phyloP scores from a whole-genome alignment of 495 filamentous ascomycete genomes.

The Aspergillus funiculosus region DNA sequence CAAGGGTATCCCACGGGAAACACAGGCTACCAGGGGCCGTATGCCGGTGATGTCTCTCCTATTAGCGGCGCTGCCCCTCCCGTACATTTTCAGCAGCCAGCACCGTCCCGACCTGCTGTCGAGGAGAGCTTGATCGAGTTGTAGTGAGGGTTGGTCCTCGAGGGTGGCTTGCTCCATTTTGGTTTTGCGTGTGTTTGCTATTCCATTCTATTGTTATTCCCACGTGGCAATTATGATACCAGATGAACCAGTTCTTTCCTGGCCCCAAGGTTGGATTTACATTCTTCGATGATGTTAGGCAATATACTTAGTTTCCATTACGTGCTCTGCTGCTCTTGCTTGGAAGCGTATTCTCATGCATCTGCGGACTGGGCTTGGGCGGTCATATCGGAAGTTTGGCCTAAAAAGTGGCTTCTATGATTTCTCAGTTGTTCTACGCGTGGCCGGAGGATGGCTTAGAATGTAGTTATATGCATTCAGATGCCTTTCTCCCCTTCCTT shows the following conservation, averaged over 20 bases:
- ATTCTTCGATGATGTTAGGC: constrained; percentile 15
- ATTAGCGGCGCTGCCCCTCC: constrained; percentile 61
- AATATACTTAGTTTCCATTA: too few relatives aligned
- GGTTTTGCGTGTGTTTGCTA: background rate
- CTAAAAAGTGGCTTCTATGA: too few relatives aligned
- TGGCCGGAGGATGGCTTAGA: too few relatives aligned
- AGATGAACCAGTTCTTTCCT: constrained; percentile 20
- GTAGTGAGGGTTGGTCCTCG: constrained; percentile 19
- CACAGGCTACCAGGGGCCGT: constrained; percentile 42
- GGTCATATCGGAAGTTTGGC: too few relatives aligned
- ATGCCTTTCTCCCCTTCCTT: too few relatives aligned
- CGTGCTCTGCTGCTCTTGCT: too few relatives aligned
- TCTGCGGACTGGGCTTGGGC: too few relatives aligned
- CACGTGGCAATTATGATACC: constrained; percentile 25
- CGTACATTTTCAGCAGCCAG: constrained; percentile 42
- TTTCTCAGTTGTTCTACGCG: too few relatives aligned
- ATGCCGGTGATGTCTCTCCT: constrained; percentile 31
- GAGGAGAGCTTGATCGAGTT: constrained; percentile 92
- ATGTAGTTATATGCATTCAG: too few relatives aligned
- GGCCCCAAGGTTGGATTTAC: constrained; percentile 18
- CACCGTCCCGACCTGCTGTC: constrained; percentile 49
- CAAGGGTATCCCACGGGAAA: constrained; percentile 34
- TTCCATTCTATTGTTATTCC: constrained; percentile 1
- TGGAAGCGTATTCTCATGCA: background rate
- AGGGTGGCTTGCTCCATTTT: background rate